Conservation (phyloP, 768 basidiomycete genomes). For the Rhizopogon rudus region DNA sequence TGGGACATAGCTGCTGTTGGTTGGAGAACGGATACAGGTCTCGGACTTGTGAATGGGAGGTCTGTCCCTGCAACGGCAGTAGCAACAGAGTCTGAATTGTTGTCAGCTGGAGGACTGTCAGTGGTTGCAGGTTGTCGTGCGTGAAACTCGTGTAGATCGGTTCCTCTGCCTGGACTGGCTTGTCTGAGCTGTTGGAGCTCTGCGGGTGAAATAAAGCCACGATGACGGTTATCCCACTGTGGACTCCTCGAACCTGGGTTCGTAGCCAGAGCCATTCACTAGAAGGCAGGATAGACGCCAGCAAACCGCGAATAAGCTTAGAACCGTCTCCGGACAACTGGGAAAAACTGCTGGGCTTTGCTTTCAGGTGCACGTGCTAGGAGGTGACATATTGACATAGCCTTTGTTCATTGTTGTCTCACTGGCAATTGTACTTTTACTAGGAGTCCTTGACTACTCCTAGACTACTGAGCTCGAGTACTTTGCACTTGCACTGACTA, state of each 20-base stretch:
- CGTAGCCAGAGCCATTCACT: background rate
- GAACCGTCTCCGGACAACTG: too few species aligned
- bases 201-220: constrained; percentile 29
- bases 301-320: too few species aligned
- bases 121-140: constrained; percentile 17
- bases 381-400: background rate
- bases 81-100: background rate
- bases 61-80: constrained; percentile 9
- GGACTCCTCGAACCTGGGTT: constrained; percentile 22
- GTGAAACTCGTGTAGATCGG: constrained; percentile 29
- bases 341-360: too few species aligned
- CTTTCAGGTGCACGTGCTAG: background rate
- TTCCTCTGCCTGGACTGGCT: constrained; percentile 23
- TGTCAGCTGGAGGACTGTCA: background rate
- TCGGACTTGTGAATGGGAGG: background rate
- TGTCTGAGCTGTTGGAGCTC: constrained; percentile 30
- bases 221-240: constrained; percentile 31
- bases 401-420: too few species aligned
- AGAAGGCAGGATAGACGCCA: too few species aligned
- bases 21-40: constrained; percentile 19
- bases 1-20: constrained; percentile 30
- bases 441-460: too few species aligned
- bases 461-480: too few species aligned
- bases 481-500: too few species aligned
- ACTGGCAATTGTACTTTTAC: too few species aligned